Percentiles rank a stretch among this genome's conserved stretches.
Conservation (phyloP, 2,329 filamentous ascomycete species). For the Calonectria hawksworthii region DNA sequence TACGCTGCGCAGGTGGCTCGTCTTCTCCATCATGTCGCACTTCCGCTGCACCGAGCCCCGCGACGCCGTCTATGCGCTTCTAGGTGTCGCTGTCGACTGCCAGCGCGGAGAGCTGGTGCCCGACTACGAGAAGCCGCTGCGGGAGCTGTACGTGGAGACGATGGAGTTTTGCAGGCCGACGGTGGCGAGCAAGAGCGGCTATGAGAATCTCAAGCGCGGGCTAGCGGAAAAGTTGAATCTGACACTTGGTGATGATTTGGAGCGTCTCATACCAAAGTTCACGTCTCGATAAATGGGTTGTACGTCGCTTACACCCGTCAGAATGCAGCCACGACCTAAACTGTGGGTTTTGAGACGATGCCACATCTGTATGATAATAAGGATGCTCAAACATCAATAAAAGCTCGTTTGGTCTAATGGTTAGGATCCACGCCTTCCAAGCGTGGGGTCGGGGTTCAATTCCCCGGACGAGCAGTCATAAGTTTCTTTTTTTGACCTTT, state of each 20-base stretch:
- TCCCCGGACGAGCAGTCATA: background rate
- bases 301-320: too few species aligned
- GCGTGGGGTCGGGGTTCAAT: background rate
- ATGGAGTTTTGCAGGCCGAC: background rate
- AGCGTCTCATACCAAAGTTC: background rate
- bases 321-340: too few species aligned
- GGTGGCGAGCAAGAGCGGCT: background rate
- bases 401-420: background rate
- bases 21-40: background rate
- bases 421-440: conserved; percentile 8
- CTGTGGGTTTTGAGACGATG: too few species aligned
- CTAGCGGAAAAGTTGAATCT: background rate
- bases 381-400: background rate
- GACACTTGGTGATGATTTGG: background rate
- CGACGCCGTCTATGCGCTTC: background rate
- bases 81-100: background rate
- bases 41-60: background rate
- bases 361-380: too few species aligned
- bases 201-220: too few species aligned
- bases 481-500: too few species aligned
- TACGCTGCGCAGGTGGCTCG: background rate
- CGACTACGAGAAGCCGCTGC: background rate
- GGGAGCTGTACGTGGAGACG: background rate
- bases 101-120: background rate
- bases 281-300: too few species aligned